A percentile compares a stretch with the other conserved stretches of the same genome.
Evolutionary conservation across 2,329 filamentous ascomycete genomes (phyloP).

Genomic region (Alternaria gaisen): DNA sequence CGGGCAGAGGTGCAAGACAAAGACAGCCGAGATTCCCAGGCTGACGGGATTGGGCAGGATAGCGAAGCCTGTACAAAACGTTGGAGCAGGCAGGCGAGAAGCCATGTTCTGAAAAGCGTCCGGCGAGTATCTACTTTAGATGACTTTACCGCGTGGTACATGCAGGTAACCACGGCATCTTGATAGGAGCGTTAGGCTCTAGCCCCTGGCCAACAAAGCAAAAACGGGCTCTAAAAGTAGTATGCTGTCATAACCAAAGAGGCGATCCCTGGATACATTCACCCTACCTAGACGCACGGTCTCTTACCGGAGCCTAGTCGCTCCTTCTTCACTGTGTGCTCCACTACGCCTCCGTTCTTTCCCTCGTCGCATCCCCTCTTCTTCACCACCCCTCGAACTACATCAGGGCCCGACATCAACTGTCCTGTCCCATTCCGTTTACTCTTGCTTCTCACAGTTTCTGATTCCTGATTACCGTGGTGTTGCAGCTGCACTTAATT

Average conservation of each 20-base stretch:
- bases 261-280: constrained; percentile 48
- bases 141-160: constrained; percentile 22
- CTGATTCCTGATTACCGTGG: constrained; percentile 14
- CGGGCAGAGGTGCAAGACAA: constrained; percentile 14
- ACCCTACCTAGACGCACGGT: constrained; percentile 43
- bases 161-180: constrained; percentile 29
- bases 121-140: constrained; percentile 12
- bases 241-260: constrained; percentile 43
- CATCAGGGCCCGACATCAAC: constrained; percentile 33
- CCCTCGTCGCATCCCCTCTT: constrained; percentile 35
- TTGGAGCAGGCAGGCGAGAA: constrained; percentile 26
- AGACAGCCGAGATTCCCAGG: constrained; percentile 2
- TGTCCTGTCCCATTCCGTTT: constrained; percentile 18
- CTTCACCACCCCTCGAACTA: constrained; percentile 33
- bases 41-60: constrained; percentile 17
- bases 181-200: constrained; percentile 25
- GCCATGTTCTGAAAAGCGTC: constrained; percentile 14
- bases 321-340: constrained; percentile 42
- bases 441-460: constrained; percentile 11
- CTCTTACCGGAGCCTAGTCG: constrained; percentile 41
- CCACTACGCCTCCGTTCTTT: constrained; percentile 42
- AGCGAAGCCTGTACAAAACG: constrained; percentile 25
- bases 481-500: constrained; percentile 28
- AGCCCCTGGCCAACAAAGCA: constrained; percentile 36
- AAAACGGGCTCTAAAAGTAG: constrained; percentile 45